phyloP scores from a whole-genome alignment of 495 filamentous ascomycete genomes.

The Echria macrotheca region DNA sequence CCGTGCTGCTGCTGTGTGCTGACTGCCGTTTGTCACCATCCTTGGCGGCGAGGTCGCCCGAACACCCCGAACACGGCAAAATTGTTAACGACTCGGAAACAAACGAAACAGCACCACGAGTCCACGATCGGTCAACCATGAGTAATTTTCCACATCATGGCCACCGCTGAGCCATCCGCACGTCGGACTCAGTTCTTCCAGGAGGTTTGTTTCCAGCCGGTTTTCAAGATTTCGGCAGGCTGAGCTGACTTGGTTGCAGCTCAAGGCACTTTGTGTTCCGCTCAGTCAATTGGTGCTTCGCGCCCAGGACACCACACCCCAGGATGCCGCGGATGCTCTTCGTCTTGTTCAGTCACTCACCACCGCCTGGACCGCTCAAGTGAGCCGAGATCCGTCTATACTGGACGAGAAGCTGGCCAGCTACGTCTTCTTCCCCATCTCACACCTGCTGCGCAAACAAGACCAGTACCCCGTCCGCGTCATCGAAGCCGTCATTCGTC shows the following conservation, averaged over 20 bases:
- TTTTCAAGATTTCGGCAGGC: background rate
- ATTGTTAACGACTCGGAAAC: too few species aligned
- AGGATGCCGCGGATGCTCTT: constrained; percentile 49
- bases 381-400: constrained; percentile 41
- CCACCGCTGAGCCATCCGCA: constrained; percentile 9
- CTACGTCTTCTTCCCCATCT: constrained; percentile 91
- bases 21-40: too few species aligned
- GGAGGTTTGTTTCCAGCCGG: constrained; percentile 15
- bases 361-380: constrained; percentile 46
- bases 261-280: constrained; percentile 62
- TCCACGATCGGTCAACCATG: background rate
- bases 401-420: constrained; percentile 83
- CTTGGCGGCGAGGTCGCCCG: too few species aligned
- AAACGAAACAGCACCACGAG: too few species aligned
- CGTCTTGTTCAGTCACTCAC: constrained; percentile 51
- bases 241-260: constrained; percentile 8
- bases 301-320: constrained; percentile 50
- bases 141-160: constrained; percentile 14
- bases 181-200: constrained; percentile 27
- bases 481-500: constrained; percentile 69
- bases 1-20: too few species aligned
- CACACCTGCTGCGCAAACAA: constrained; percentile 74
- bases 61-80: too few species aligned
- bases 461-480: constrained; percentile 65
- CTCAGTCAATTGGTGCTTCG: constrained; percentile 65